Conservation (phyloP, 352 stramenopile genomes). For the Pilasporangium apinafurcum region DNA sequence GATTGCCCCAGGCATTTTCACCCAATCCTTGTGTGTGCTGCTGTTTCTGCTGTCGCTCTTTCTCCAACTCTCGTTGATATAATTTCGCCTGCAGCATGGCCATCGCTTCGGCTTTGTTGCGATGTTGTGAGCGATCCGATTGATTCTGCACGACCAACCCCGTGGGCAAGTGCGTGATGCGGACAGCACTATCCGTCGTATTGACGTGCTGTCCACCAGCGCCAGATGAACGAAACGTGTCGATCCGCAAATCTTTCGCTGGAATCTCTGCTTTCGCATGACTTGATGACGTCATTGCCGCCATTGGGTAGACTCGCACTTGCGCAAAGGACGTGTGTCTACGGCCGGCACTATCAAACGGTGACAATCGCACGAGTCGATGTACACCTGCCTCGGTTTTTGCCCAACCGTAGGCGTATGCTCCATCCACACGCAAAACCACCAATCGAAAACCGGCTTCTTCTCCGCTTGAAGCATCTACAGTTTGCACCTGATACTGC, state of each 20-base stretch:
- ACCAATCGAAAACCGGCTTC: conserved; percentile 66
- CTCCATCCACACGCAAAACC: conserved; percentile 45
- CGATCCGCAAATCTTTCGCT: conserved; percentile 89
- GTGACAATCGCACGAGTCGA: conserved; percentile 91
- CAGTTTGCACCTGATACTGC: conserved; percentile 66
- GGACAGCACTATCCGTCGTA: conserved; percentile 94
- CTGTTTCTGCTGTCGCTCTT: conserved; percentile 36
- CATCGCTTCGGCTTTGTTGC: conserved; percentile 93
- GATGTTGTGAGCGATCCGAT: conserved; percentile 91
- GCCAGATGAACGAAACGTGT: conserved; percentile 91
- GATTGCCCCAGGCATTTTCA: conserved; percentile 71
- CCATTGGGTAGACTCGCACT: conserved; percentile 70
- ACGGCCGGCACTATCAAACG: conserved; percentile 91
- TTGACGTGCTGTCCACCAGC: conserved; percentile 97
- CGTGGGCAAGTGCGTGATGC: conserved; percentile 94
- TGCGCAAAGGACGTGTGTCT: conserved; percentile 95
- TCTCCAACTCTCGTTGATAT: conserved; percentile 59
- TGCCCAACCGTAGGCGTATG: conserved; percentile 91
- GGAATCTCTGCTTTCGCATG: conserved; percentile 45
- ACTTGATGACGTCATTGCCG: conserved; percentile 11
- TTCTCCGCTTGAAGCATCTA: conserved; percentile 84
- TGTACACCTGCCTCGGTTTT: conserved; percentile 94
- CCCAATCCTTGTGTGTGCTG: conserved; percentile 56
- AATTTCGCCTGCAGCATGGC: conserved; percentile 73
- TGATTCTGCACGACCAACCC: conserved; percentile 93